Conservation (phyloP, 257 asterid species). For the Apocynum venetum region DNA sequence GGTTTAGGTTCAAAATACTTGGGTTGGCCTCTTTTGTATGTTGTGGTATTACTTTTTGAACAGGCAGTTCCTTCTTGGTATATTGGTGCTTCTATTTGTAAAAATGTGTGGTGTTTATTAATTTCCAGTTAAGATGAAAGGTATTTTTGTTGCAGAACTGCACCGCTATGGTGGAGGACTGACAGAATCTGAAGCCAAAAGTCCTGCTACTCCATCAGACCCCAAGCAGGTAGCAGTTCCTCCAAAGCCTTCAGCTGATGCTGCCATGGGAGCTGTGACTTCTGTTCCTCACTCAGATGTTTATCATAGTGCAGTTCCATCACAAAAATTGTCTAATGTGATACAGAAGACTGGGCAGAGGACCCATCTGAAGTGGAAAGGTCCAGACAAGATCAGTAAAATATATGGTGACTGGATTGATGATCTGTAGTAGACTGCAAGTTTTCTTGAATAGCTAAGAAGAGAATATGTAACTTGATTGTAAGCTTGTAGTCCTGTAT, state of each 20-base stretch:
- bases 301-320: constrained; percentile 36
- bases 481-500: neutral
- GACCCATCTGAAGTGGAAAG: constrained; percentile 44
- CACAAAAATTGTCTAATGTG: constrained; percentile 49
- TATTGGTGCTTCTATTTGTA: neutral
- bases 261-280: constrained; percentile 14
- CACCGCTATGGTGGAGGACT: constrained; percentile 38
- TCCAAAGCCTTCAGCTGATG: constrained; percentile 23
- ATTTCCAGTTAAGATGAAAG: neutral
- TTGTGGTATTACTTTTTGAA: neutral
- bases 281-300: constrained; percentile 32
- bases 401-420: constrained; percentile 73
- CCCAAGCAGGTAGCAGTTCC: constrained; percentile 20
- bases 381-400: constrained; percentile 73
- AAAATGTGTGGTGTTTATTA: neutral
- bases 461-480: neutral
- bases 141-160: constrained; percentile 29
- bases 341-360: constrained; percentile 32
- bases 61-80: neutral
- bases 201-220: constrained; percentile 29
- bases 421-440: constrained; percentile 35
- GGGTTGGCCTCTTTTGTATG: neutral
- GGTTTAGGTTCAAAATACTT: neutral
- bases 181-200: constrained; percentile 45
- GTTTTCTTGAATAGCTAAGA: neutral